Base-by-base conservation (phyloP, 2,329 filamentous ascomycete genomes). In the Ramichloridium luteum region DNA sequence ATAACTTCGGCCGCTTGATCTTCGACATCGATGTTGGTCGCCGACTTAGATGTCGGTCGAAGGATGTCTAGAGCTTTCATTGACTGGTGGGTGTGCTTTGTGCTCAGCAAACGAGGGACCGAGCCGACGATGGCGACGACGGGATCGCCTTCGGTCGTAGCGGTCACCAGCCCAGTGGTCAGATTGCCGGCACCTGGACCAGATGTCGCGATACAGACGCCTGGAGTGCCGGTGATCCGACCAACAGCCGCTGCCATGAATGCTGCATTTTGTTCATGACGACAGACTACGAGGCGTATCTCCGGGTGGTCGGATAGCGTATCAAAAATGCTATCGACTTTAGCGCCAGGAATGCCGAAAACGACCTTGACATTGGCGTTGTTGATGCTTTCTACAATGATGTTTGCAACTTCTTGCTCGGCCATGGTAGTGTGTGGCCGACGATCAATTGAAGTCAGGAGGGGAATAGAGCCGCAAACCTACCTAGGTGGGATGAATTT, bases 211-310 rank as follows among this genome's bases (percentile, higher is more conserved):
- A 65, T 59, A 44, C 57, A 62, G 1, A 65, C 62, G 8, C 62
- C 62, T 3, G 62, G 61, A 3, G 50, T 49, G 12, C 61, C 62
- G 1, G 61, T 65, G 35, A 67, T 58, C 16, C 61, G 51, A 8
- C 63, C 63, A 13, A 61, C 50, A 1, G 61, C 63, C 2, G 60
- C 61, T 13, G 63, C 62, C 52, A 67, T 67, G 48, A 67, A 63
- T 5, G 62, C 62, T 11, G 62, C 62, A 42, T 67, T 67, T 35
- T 67, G 63, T 42, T 67, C 63, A 39, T 67, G 63, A 11, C 63
- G 54, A 36, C 60, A 64, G 9, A 67, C 58, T 14, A 67, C 50
- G 11, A 67, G 51, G 35, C 55, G 54, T 48, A 66, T 64, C 36
- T 64, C 60, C 1, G 61, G 57, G 33, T 64, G 61, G 46, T 65